Evolutionary conservation across 345 rosid genomes (phyloP).

Genomic region (Populus euphratica): DNA sequence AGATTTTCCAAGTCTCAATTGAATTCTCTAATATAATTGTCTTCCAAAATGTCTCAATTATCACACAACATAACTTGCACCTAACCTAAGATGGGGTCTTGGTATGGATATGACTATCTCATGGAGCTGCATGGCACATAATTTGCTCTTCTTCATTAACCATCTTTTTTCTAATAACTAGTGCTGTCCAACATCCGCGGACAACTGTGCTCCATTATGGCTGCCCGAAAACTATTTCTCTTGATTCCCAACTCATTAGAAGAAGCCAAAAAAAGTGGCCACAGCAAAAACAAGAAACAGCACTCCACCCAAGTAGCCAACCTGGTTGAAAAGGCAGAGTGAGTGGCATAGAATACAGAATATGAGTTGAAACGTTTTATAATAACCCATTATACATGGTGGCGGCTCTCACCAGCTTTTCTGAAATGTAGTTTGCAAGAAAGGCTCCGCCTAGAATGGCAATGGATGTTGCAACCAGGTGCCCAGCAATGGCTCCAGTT

Average conservation of each 20-base stretch:
- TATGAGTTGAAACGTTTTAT: not conserved
- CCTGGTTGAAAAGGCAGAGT: slow-evolving; percentile 49
- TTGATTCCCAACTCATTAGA: slow-evolving; percentile 33
- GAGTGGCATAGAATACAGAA: slow-evolving; percentile 8
- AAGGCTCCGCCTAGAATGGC: slow-evolving; percentile 91
- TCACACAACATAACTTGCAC: not conserved
- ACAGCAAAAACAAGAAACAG: slow-evolving; percentile 78
- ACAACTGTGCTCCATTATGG: not conserved
- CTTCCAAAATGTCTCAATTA: not conserved
- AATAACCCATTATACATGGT: not conserved
- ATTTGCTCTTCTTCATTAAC: not conserved
- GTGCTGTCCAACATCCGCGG: not conserved
- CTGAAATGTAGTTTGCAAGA: slow-evolving; percentile 90
- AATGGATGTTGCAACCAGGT: slow-evolving; percentile 72
- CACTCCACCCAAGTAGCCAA: slow-evolving; percentile 83
- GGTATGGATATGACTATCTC: not conserved
- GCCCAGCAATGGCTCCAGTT: slow-evolving; percentile 93
- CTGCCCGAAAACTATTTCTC: slow-evolving; percentile 11
- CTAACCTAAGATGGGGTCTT: not conserved
- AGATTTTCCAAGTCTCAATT: not conserved
- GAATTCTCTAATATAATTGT: not conserved
- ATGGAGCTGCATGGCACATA: not conserved
- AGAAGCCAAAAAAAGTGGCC: slow-evolving; percentile 85
- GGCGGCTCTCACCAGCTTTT: slow-evolving; percentile 60
- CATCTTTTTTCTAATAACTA: not conserved